phyloP scores from a whole-genome alignment of 2,329 filamentous ascomycete genomes.

The Fusarium domesticum region DNA sequence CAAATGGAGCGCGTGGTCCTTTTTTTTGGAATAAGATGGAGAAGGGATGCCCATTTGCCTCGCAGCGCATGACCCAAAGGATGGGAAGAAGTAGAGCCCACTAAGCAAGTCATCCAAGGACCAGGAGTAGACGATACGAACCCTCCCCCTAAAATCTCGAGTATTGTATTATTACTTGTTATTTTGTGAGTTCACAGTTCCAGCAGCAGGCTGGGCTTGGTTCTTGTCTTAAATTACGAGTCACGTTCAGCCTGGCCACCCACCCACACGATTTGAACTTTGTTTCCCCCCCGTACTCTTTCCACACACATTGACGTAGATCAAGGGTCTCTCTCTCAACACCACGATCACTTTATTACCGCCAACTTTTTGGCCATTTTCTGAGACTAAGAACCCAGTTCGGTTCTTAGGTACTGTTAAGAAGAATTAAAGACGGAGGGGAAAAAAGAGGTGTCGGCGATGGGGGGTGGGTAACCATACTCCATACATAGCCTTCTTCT shows the following conservation, averaged over 20 bases:
- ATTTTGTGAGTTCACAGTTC: constrained; percentile 9
- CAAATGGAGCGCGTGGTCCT: constrained; percentile 24
- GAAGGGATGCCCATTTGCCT: constrained; percentile 17
- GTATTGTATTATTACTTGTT: no score
- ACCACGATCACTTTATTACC: neutral
- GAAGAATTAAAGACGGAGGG: neutral
- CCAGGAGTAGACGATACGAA: no score
- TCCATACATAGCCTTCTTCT: constrained; percentile 2
- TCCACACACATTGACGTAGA: no score
- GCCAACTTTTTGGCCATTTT: neutral
- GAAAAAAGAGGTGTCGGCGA: neutral
- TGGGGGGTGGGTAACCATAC: neutral
- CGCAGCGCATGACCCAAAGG: constrained; percentile 23
- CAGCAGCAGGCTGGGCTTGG: constrained; percentile 30
- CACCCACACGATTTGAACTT: no score
- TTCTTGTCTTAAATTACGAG: constrained; percentile 35
- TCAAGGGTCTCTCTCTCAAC: no score
- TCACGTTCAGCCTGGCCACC: constrained; percentile 36
- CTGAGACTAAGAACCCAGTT: neutral
- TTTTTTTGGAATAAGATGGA: constrained; percentile 15
- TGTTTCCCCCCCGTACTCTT: no score
- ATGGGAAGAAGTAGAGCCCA: constrained; percentile 25
- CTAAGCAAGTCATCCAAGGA: no score
- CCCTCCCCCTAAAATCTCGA: no score
- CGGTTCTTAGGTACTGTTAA: neutral